Evolutionary conservation across 495 filamentous ascomycete species (phyloP).

Genomic region (Clohesyomyces aquaticus): DNA sequence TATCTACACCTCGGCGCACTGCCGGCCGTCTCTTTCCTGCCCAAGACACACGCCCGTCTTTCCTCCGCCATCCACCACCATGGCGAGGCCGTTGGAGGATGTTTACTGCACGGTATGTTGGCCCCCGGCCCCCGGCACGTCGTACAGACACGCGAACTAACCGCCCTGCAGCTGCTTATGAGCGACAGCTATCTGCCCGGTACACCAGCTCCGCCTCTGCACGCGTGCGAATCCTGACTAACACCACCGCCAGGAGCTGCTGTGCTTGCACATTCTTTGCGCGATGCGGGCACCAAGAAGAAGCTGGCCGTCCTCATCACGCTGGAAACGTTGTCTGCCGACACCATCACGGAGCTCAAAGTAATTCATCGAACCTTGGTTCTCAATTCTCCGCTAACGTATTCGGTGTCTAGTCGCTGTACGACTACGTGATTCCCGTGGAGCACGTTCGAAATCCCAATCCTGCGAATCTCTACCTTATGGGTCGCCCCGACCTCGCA

Average conservation of each 20-base stretch:
- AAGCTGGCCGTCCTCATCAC: conserved; percentile 85
- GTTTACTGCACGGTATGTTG: conserved; percentile 67
- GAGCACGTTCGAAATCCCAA: conserved; percentile 72
- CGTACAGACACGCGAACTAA: conserved; percentile 39
- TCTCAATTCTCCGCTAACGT: background rate
- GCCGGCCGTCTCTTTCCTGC: background rate
- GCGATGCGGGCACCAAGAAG: conserved; percentile 85
- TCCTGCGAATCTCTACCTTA: conserved; percentile 83
- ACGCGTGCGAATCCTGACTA: conserved; percentile 1
- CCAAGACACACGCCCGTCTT: background rate
- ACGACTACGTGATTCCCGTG: conserved; percentile 87
- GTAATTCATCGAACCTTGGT: conserved; percentile 50
- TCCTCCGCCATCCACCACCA: conserved; percentile 24
- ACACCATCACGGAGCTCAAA: conserved; percentile 77
- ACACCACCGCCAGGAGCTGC: conserved; percentile 68
- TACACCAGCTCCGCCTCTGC: conserved; percentile 43
- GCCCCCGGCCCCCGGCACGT: conserved; percentile 7
- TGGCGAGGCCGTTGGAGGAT: conserved; percentile 48
- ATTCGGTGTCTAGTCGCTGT: conserved; percentile 64
- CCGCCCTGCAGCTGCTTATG: conserved; percentile 70
- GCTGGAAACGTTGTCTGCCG: conserved; percentile 69
- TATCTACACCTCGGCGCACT: background rate
- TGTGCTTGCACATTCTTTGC: conserved; percentile 91
- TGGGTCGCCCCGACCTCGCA: conserved; percentile 87
- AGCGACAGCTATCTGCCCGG: conserved; percentile 91